Evolutionary conservation across 164 flowering plant genomes (phyloP).

Genomic region (Magnolia sinica): DNA sequence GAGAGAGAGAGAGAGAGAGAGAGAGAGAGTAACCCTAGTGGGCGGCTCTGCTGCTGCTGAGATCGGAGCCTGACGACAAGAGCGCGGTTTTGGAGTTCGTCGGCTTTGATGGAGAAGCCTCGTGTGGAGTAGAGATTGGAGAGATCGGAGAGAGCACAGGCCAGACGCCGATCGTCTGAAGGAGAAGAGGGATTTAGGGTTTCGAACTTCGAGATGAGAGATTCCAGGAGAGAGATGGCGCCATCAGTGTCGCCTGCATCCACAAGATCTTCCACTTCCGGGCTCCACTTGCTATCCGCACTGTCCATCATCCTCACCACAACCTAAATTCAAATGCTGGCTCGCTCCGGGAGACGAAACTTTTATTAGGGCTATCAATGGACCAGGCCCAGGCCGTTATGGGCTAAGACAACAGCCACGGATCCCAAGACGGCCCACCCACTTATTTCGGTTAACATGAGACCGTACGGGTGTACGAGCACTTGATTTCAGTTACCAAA

Average conservation of each 20-base stretch:
- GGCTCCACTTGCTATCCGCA: constrained; percentile 10
- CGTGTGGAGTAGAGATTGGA: constrained; percentile 12
- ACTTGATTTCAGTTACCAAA: no score
- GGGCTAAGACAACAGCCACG: no score
- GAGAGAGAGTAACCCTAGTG: background rate
- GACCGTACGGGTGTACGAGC: no score
- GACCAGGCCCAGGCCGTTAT: no score
- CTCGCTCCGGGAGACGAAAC: no score
- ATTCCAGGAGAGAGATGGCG: constrained; percentile 14
- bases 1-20: background rate
- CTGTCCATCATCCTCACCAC: background rate
- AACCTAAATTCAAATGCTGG: background rate
- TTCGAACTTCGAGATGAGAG: constrained; percentile 7
- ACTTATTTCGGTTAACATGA: no score
- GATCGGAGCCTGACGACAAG: constrained; percentile 5
- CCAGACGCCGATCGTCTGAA: constrained; percentile 1
- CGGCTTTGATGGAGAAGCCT: constrained; percentile 14
- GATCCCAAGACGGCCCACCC: no score
- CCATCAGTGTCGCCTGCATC: constrained; percentile 10
- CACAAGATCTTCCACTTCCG: constrained; percentile 9
- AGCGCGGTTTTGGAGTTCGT: constrained; percentile 10
- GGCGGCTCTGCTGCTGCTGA: background rate
- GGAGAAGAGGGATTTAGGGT: background rate
- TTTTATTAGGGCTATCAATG: no score
- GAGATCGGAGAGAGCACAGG: constrained; percentile 15